Evolutionary conservation across 805 yeast species (phyloP).

Genomic region (Zygosaccharomyces pseudorouxii): DNA sequence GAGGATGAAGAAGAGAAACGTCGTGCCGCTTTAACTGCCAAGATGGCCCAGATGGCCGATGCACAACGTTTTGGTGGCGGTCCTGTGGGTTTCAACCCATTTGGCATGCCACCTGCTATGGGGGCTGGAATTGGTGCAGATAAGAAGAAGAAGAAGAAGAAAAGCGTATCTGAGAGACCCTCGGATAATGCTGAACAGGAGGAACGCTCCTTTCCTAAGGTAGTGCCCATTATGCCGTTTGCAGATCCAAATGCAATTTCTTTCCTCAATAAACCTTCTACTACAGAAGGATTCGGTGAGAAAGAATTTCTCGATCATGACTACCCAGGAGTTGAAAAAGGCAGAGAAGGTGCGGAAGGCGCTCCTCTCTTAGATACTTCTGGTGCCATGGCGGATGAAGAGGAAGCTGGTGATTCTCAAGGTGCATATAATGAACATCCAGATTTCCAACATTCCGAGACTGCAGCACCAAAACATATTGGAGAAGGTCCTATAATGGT

Average conservation of each 20-base stretch:
- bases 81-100: constrained; percentile 41
- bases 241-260: constrained; percentile 39
- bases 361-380: constrained; percentile 36
- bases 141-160: constrained; percentile 30
- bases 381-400: constrained; percentile 72
- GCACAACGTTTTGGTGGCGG: constrained; percentile 71
- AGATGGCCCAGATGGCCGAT: constrained; percentile 73
- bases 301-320: constrained; percentile 16
- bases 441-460: neutral
- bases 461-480: neutral
- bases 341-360: neutral
- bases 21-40: constrained; percentile 72
- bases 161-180: constrained; percentile 9
- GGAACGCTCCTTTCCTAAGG: constrained; percentile 24
- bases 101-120: constrained; percentile 32
- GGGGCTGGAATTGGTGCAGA: constrained; percentile 22
- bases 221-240: constrained; percentile 52
- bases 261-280: constrained; percentile 18
- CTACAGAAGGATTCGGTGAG: constrained; percentile 13
- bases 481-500: neutral
- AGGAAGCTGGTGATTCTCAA: constrained; percentile 26
- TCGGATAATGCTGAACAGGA: constrained; percentile 21
- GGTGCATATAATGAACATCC: constrained; percentile 5
- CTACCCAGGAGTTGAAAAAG: constrained; percentile 5
- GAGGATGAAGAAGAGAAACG: constrained; percentile 74